Evolutionary conservation across 1,284 basidiomycete species (phyloP), one percentile per base, ranked within the genome.

Genomic region (Mycosarcoma mackinlayi): DNA sequence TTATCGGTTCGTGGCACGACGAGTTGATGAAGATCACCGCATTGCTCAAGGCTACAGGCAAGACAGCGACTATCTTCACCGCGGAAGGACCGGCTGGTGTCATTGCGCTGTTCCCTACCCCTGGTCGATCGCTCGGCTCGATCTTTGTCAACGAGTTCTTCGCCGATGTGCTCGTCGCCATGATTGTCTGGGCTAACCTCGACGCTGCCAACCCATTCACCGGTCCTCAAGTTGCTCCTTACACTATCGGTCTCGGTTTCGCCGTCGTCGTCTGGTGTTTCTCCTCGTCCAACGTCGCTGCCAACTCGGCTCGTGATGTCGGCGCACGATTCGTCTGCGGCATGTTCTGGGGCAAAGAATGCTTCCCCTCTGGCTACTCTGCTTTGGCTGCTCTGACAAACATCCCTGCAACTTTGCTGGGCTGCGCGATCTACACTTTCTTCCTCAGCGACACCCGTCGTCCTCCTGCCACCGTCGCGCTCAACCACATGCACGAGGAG

Each of bases 121-220:
- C 66, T 1, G 75, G 75, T n/a, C 47, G 75, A 14, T 55, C 54
- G 13, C 6, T 68, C 9, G 70, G 74, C 18, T 47, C 54, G 21
- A 70, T 75, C 49, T 76, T 77, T 55, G 54, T 63, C 49, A 77
- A 69, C 57, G 75, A 77, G 41, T 76, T 77, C 57, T 62, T 77
- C 47, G 74, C 62, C 40, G 63, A 66, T 31, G 8, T 76, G 9
- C 45, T 75, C 19, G 68, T 77, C 39, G 73, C 55, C 35, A 59
- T 77, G 49, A 62, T 77, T 37, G 71, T 77, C 24, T 76, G 74
- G 75, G 61, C 73, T 48, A 66, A 76, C 65, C 46, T 77, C 1
- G 75, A 77, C 51, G 55, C 55, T 5, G 47, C 71, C 16, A 77
- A 77, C 71, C 66, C 69, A 4, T 77, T 77, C 64, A 63, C 59